A percentile compares a stretch with the other conserved stretches of the same genome.
Evolutionary conservation across 345 rosid species (phyloP).

Genomic region (Salix dunnii): DNA sequence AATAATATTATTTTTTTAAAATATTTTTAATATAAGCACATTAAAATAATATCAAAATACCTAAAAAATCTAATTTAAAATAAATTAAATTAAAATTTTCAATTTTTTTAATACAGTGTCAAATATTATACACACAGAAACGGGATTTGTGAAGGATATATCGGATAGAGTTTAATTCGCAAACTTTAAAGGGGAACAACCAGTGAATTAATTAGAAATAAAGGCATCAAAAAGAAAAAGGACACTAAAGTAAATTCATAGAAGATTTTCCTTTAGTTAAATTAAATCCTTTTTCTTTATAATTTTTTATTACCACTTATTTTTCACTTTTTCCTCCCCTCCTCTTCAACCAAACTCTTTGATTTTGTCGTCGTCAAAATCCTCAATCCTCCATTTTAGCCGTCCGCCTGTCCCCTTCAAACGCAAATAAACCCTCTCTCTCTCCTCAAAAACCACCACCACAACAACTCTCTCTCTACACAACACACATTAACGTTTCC

Average conservation of each 20-base stretch:
- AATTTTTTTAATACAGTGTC: too few species aligned
- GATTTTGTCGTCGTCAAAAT: slow-evolving; percentile 36
- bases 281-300: slow-evolving; percentile 29
- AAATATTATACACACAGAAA: too few species aligned
- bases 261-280: slow-evolving; percentile 23
- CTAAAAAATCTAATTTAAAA: too few species aligned
- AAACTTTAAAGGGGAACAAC: not conserved
- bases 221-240: slow-evolving; percentile 22
- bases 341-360: not conserved
- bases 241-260: slow-evolving; percentile 31
- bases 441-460: not conserved
- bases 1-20: too few species aligned
- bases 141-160: too few species aligned
- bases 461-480: slow-evolving; percentile 9
- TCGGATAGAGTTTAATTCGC: not conserved
- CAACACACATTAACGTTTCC: slow-evolving; percentile 6
- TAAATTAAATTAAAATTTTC: too few species aligned
- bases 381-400: slow-evolving; percentile 39
- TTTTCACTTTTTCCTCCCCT: not conserved
- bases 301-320: not conserved
- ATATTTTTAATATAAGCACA: too few species aligned
- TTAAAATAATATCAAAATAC: too few species aligned
- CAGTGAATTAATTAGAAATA: not conserved
- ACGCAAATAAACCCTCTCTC: slow-evolving; percentile 42
- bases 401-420: slow-evolving; percentile 51